Evolutionary conservation across 495 filamentous ascomycete species (phyloP), one percentile per base, ranked within the genome.

Genomic region (Penicillium lividum): DNA sequence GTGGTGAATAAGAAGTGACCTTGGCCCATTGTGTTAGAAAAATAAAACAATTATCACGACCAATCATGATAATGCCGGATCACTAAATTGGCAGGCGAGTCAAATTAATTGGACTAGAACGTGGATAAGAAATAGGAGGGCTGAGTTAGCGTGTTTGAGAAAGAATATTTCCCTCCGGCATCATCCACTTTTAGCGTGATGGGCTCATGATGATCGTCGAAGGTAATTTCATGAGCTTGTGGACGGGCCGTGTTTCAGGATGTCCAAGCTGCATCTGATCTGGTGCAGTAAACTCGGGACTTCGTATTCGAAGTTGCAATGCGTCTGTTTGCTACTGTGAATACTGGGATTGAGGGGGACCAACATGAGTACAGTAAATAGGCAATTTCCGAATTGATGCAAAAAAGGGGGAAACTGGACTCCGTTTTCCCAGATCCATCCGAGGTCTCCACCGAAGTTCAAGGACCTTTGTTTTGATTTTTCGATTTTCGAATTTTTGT

Each of bases 191-290:
- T 42, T 68, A 63, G 65, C 65, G 60, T 61, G 51, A 61, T 64
- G 50, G 38, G 54, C 50, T 50, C 33, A 48, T 50, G 51, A 34
- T 62, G 72, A 73, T 75, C 72, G 68, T 58, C 67, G 52, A 40
- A 56, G 45, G 54, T 48, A 69, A 74, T 74, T 67, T 70, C 67
- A 22, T 61, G 57, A 59, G 64, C 63, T 50, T 51, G 36, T 68
- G 68, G 69, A 63, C 47, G 54, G 67, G 22, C 22, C 22, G 22
- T 71, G 70, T 73, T 73, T 69, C 63, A 70, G 54, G 34, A 29
- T 59, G 11, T 11, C 40, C 42, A 44, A 8, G 54, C 42, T 63
- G 49, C 57, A 67, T 59, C 51, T 58, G 57, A 53, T 45, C 51
- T 62, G 22, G 48, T 16, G 49, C 22, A 22, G 22, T 22, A 22